Evolutionary conservation across 306 rosid species (phyloP), one percentile per base, ranked within the genome.

Genomic region (Medicago ruthenica): DNA sequence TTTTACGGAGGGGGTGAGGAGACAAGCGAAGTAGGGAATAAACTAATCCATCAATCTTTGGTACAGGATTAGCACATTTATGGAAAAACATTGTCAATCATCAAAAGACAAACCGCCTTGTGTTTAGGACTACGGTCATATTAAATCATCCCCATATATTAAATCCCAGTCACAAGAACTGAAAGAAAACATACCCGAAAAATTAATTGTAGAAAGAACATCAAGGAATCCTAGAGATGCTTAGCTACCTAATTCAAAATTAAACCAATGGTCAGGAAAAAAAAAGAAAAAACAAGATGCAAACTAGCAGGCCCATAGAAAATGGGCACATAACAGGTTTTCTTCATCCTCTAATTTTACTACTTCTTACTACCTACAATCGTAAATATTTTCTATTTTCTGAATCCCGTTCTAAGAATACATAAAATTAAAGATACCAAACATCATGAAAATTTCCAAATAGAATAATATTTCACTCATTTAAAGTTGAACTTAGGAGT

Each of bases 161-260:
- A 61, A 51, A 75, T 59, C 79, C 21, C 59, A 48, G 13, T 44
- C 77, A 76, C 69, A 42, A 59, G 74, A 78, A 75, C 68, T 4
- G 15, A 74, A 65, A 78, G 88, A 81, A 79, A 85, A 66, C 76
- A 81, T 80, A 84, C 87, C 83, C 67, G 78, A 85, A 81, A 85
- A 85, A 75, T 21, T 20, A 78, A 70, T 64, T 75, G 83, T 50
- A 78, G 85, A 85, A 78, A 81, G 76, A 65, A 85, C 76, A 74
- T 82, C 81, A 81, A 71, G 76, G 78, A 65, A 70, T 71, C 74
- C 82, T 81, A 78, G 66, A 81, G 81, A 70, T 16, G 79, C 57
- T 78, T 71, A 78, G 85, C 79, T 65, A 81, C 88, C 88, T 85
- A 79, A 66, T 79, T 71, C 77, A 82, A 82, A 75, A 82, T 78